These are phyloP conservation scores for Pleurotus djamor DNA, from an alignment of 768 basidiomycete genomes.

Conservation along the genomic window DNA sequence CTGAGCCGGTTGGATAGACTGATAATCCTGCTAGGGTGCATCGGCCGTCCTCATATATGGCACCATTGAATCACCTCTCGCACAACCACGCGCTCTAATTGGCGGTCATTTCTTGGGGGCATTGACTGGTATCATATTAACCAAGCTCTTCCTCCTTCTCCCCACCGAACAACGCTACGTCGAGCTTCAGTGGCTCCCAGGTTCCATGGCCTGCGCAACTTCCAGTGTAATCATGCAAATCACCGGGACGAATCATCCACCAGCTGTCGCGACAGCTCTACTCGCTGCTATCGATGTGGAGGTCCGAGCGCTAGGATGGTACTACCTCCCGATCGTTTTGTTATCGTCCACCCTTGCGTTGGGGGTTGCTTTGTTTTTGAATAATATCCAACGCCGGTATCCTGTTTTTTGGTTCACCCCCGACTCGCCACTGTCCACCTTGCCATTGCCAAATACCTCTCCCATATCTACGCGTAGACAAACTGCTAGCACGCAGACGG, in stretches of 20 bases:
- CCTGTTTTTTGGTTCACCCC: constrained; percentile 40
- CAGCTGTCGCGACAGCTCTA: constrained; percentile 58
- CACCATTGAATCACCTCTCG: constrained; percentile 49
- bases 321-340: constrained; percentile 49
- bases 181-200: constrained; percentile 46
- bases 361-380: constrained; percentile 39
- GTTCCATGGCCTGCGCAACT: constrained; percentile 38
- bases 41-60: constrained; percentile 55
- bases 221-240: constrained; percentile 49
- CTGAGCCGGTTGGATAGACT: background rate
- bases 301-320: constrained; percentile 43
- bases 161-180: constrained; percentile 38
- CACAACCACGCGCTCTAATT: constrained; percentile 49
- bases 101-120: constrained; percentile 52
- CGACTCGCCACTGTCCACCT: too few species aligned
- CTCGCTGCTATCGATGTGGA: constrained; percentile 40
- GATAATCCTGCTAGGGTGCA: constrained; percentile 35
- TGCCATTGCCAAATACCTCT: too few species aligned
- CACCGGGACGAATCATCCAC: constrained; percentile 50
- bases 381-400: constrained; percentile 51
- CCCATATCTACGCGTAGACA: too few species aligned
- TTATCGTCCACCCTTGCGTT: constrained; percentile 43
- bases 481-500: too few species aligned
- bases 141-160: constrained; percentile 46
- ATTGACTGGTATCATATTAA: constrained; percentile 44